Evolutionary conservation across 306 rosid genomes (phyloP).

Genomic region (Vicia sativa): DNA sequence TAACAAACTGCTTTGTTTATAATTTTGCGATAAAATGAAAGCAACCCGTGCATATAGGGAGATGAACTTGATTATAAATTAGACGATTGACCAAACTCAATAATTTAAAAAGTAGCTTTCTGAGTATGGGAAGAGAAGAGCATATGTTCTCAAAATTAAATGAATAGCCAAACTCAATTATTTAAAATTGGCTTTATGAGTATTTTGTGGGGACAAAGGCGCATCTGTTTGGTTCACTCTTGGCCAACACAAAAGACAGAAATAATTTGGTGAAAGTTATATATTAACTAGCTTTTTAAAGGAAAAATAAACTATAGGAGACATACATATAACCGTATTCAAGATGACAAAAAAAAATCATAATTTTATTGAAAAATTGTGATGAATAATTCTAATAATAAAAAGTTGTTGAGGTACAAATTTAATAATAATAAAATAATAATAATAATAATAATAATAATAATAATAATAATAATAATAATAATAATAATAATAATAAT

Average conservation of each 20-base stretch:
- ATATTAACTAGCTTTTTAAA: too few relatives aligned
- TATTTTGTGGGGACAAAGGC: not conserved
- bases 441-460: not conserved
- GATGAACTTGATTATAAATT: not conserved
- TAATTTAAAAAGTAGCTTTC: slow-evolving; percentile 1
- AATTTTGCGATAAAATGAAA: not conserved
- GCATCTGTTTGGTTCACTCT: not conserved
- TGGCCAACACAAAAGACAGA: not conserved
- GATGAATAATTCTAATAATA: not conserved
- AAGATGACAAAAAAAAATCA: too few relatives aligned
- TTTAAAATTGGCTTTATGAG: slow-evolving; percentile 1
- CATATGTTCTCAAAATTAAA: not conserved
- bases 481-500: not conserved
- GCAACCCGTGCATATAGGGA: not conserved
- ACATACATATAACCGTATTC: too few relatives aligned
- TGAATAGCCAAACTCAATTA: not conserved
- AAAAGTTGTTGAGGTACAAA: too few relatives aligned
- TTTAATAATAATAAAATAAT: not conserved
- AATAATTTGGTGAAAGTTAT: too few relatives aligned
- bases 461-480: not conserved
- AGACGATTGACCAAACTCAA: not conserved
- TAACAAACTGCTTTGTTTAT: not conserved
- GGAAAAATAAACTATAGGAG: too few relatives aligned
- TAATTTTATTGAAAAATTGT: too few relatives aligned
- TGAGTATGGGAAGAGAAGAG: not conserved